Conservation (phyloP, 2,329 filamentous ascomycete genomes). For the Colletotrichum gloeosporioides region DNA sequence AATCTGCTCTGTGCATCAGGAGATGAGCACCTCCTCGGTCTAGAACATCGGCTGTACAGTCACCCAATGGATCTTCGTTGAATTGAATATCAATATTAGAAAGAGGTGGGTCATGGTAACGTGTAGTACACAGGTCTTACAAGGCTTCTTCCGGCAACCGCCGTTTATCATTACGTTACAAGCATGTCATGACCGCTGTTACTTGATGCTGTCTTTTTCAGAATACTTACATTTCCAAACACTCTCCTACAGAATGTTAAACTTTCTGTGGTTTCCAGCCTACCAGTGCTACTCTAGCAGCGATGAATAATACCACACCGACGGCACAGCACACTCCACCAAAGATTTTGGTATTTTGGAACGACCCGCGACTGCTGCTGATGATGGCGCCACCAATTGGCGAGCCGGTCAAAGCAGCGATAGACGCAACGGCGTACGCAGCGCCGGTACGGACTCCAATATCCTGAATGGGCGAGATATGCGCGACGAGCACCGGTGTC, state of each 20-base stretch:
- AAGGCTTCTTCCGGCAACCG: rapidly evolving
- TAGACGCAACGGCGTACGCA: constrained; percentile 11
- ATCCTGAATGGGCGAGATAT: constrained; percentile 60
- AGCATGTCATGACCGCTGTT: not conserved
- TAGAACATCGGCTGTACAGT: no score
- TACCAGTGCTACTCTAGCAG: not conserved
- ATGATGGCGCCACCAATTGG: constrained; percentile 29
- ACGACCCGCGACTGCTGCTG: not conserved
- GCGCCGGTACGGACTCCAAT: constrained; percentile 60
- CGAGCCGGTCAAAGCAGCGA: constrained; percentile 25
- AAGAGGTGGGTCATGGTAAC: no score
- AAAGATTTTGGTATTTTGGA: not conserved
- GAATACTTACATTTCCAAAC: rapidly evolving
- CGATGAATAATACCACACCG: not conserved
- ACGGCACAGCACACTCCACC: not conserved
- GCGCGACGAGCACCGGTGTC: constrained; percentile 37
- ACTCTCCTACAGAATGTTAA: not conserved
- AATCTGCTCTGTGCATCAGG: no score
- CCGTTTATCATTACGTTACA: not conserved
- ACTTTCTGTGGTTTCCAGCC: not conserved
- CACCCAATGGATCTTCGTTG: no score
- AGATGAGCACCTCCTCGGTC: no score
- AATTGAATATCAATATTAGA: no score
- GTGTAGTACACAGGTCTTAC: not conserved
- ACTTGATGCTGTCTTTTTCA: not conserved